A percentile compares a stretch with the other conserved stretches of the same genome.
phyloP scores from a whole-genome alignment of 2,329 filamentous ascomycete species.

The Ramularia endophylla region DNA sequence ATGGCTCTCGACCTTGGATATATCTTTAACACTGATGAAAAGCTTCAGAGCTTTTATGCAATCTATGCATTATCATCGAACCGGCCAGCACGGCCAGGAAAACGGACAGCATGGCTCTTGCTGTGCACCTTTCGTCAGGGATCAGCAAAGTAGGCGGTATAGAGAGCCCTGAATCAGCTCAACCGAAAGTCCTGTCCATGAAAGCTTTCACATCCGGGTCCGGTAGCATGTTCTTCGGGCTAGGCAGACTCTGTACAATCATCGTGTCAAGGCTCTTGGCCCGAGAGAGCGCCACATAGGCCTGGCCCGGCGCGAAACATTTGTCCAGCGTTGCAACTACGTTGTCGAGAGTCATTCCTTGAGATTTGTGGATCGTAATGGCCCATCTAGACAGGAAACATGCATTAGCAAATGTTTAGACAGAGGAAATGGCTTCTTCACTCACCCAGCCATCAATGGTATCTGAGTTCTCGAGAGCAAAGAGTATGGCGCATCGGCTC shows the following conservation, averaged over 20 bases:
- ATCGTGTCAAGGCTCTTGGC: slow-evolving; percentile 25
- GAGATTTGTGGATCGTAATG: slow-evolving; percentile 56
- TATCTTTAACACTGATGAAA: too few relatives aligned
- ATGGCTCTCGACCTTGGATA: too few relatives aligned
- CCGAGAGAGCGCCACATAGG: slow-evolving; percentile 56
- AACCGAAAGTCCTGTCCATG: slow-evolving; percentile 4
- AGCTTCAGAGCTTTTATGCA: too few relatives aligned
- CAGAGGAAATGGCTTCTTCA: background rate
- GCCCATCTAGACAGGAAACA: slow-evolving; percentile 45
- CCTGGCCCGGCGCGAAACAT: slow-evolving; percentile 52
- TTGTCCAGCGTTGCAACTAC: slow-evolving; percentile 49
- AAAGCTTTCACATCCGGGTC: slow-evolving; percentile 2
- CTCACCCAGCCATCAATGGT: slow-evolving; percentile 44
- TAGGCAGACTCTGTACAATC: background rate
- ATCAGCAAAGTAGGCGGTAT: too few relatives aligned
- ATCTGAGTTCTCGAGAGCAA: slow-evolving; percentile 53
- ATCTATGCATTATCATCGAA: too few relatives aligned
- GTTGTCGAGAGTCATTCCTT: slow-evolving; percentile 56
- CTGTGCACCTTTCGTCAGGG: too few relatives aligned
- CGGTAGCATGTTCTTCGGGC: background rate
- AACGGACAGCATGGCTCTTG: too few relatives aligned
- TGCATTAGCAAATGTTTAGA: background rate
- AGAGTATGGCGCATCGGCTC: slow-evolving; percentile 41
- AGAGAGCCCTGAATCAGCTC: too few relatives aligned
- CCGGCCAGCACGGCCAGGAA: too few relatives aligned